These are phyloP conservation scores for Alternaria brassicicola DNA, from an alignment of 2,329 filamentous ascomycete species.

Conservation along the genomic window DNA sequence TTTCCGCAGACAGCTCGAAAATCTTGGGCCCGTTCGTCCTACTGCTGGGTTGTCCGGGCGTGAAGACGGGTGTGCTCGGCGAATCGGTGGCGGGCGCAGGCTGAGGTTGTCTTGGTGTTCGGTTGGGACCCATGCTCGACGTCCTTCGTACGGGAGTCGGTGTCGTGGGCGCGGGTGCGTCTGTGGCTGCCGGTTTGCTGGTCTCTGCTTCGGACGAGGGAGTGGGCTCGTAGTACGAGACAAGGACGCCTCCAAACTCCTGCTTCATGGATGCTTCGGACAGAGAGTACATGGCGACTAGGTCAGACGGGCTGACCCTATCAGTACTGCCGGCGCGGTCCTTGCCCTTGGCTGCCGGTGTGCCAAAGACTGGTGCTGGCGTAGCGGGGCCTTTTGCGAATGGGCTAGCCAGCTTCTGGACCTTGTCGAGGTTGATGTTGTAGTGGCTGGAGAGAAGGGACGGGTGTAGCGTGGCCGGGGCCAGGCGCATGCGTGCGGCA, in stretches of 20 bases:
- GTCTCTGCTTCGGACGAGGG: slow-evolving; percentile 34
- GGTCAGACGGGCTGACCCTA: slow-evolving; percentile 62
- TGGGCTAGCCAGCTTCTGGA: slow-evolving; percentile 81
- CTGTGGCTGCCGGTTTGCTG: slow-evolving; percentile 31
- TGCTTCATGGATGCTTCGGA: slow-evolving; percentile 62
- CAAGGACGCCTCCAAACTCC: slow-evolving; percentile 78
- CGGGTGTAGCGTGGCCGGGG: slow-evolving; percentile 69
- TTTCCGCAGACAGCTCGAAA: slow-evolving; percentile 66
- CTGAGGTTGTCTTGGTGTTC: slow-evolving; percentile 59
- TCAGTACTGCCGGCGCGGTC: slow-evolving; percentile 50
- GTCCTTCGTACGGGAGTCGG: slow-evolving; percentile 79
- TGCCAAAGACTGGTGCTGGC: slow-evolving; percentile 57
- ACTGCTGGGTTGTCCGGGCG: slow-evolving; percentile 41
- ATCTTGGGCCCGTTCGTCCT: slow-evolving; percentile 44
- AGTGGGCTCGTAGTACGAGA: slow-evolving; percentile 74
- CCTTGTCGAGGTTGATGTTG: slow-evolving; percentile 72
- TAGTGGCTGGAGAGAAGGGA: slow-evolving; percentile 84
- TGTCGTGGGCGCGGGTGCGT: slow-evolving; percentile 67
- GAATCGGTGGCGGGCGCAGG: slow-evolving; percentile 52
- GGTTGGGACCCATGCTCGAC: slow-evolving; percentile 54
- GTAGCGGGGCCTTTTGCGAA: slow-evolving; percentile 72
- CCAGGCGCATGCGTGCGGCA: slow-evolving; percentile 79
- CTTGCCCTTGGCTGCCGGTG: slow-evolving; percentile 72
- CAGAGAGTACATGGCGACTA: slow-evolving; percentile 70
- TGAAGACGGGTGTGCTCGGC: slow-evolving; percentile 55